Evolutionary conservation across 1,284 basidiomycete genomes (phyloP).

Genomic region (Cutaneotrichosporon sp.): DNA sequence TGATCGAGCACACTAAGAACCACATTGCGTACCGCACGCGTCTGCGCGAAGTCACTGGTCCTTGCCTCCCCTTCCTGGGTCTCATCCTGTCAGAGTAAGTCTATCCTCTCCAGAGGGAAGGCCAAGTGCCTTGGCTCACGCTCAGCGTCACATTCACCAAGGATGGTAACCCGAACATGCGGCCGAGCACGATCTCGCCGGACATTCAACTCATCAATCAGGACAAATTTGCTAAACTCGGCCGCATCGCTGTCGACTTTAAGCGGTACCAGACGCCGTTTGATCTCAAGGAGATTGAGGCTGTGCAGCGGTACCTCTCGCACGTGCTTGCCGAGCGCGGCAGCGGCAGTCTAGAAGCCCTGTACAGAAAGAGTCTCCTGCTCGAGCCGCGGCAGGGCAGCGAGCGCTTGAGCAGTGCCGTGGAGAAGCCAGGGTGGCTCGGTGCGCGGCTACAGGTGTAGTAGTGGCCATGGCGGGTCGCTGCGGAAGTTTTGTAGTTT

Average conservation of each 20-base stretch:
- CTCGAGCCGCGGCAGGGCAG: constrained; percentile 45
- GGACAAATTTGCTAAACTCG: constrained; percentile 88
- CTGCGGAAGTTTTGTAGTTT: background rate
- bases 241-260: constrained; percentile 84
- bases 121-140: background rate
- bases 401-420: constrained; percentile 33
- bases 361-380: constrained; percentile 48
- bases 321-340: constrained; percentile 45
- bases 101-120: background rate
- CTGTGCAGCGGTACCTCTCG: constrained; percentile 42
- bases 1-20: constrained; percentile 76
- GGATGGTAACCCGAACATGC: constrained; percentile 83
- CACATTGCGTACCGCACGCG: constrained; percentile 70
- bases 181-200: constrained; percentile 70
- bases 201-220: constrained; percentile 86
- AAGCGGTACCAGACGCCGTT: constrained; percentile 73
- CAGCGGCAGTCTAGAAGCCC: constrained; percentile 43
- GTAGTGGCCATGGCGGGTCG: background rate
- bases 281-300: constrained; percentile 45
- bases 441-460: constrained; percentile 7
- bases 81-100: constrained; percentile 52
- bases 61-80: constrained; percentile 89
- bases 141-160: constrained; percentile 81
- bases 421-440: constrained; percentile 44
- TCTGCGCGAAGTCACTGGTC: constrained; percentile 73